phyloP scores from a whole-genome alignment of 2,329 filamentous ascomycete genomes.

The Cadophora malorum region DNA sequence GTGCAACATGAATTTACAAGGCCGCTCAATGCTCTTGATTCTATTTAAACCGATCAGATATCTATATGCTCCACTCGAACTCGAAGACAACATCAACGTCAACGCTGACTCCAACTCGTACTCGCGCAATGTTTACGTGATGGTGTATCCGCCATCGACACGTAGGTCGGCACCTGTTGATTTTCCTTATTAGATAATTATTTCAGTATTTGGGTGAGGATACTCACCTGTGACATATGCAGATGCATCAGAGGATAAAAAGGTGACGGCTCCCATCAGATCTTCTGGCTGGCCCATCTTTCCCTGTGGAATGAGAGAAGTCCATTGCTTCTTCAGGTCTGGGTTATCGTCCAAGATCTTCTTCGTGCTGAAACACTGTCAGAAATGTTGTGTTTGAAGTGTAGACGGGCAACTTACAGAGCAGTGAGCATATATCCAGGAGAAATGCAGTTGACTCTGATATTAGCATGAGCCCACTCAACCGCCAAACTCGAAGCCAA shows the following conservation, averaged over 20 bases:
- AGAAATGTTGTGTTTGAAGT: background rate
- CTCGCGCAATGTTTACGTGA: constrained; percentile 59
- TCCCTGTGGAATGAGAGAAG: constrained; percentile 86
- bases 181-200: background rate
- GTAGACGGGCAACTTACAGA: constrained; percentile 63
- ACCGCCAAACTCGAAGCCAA: constrained; percentile 87
- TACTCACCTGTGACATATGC: constrained; percentile 62
- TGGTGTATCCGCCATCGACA: constrained; percentile 89
- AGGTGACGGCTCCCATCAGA: constrained; percentile 88
- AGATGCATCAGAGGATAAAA: constrained; percentile 63
- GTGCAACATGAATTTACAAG: background rate
- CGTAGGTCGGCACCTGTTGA: constrained; percentile 46
- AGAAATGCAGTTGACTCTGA: constrained; percentile 93
- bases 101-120: background rate
- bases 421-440: constrained; percentile 97
- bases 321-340: constrained; percentile 89
- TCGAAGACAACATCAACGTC: too few species aligned
- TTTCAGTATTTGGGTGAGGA: constrained; percentile 56
- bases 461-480: constrained; percentile 88
- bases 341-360: constrained; percentile 96
- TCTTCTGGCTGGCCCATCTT: constrained; percentile 94
- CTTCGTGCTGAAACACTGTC: constrained; percentile 67
- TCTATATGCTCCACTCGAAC: constrained; percentile 1
- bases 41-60: background rate
- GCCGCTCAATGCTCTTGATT: constrained; percentile 15